phyloP scores from a whole-genome alignment of 805 yeast species.

The Zygotorulaspora sp. region DNA sequence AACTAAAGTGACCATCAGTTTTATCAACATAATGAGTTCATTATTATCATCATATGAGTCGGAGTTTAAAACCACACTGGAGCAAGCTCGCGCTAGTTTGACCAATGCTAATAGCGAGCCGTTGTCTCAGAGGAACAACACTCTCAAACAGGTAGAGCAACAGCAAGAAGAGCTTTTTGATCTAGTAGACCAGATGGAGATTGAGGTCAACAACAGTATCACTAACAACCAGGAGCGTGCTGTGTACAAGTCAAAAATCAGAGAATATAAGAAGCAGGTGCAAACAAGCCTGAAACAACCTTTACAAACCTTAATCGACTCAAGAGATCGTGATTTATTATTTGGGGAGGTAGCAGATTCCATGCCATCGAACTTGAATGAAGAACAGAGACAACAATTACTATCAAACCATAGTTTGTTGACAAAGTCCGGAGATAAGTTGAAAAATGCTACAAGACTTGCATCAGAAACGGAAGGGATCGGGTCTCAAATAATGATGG shows the following conservation, averaged over 20 bases:
- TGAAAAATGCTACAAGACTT: slow-evolving; percentile 80
- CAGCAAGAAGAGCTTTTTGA: slow-evolving; percentile 42
- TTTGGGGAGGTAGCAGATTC: slow-evolving; percentile 49
- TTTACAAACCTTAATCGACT: slow-evolving; percentile 56
- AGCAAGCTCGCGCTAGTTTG: slow-evolving; percentile 23
- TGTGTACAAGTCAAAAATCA: slow-evolving; percentile 64
- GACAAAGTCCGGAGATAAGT: slow-evolving; percentile 76
- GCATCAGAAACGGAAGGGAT: slow-evolving; percentile 90
- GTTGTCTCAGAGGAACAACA: slow-evolving; percentile 23
- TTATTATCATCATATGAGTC: slow-evolving; percentile 36
- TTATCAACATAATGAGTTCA: too few relatives aligned
- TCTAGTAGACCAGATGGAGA: slow-evolving; percentile 77
- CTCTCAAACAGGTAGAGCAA: slow-evolving; percentile 28
- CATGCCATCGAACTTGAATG: slow-evolving; percentile 38
- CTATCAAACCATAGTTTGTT: slow-evolving; percentile 73
- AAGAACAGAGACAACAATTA: slow-evolving; percentile 74
- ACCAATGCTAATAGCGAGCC: slow-evolving; percentile 19
- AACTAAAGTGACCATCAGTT: too few relatives aligned
- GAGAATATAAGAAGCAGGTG: slow-evolving; percentile 61
- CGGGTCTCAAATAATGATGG: slow-evolving; percentile 86
- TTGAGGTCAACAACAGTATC: slow-evolving; percentile 78
- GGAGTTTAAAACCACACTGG: slow-evolving; percentile 35
- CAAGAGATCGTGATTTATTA: slow-evolving; percentile 64
- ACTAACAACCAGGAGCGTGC: slow-evolving; percentile 43
- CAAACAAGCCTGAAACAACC: slow-evolving; percentile 53